Conservation (phyloP, 441 rosid species). For the Codiaeum variegatum region DNA sequence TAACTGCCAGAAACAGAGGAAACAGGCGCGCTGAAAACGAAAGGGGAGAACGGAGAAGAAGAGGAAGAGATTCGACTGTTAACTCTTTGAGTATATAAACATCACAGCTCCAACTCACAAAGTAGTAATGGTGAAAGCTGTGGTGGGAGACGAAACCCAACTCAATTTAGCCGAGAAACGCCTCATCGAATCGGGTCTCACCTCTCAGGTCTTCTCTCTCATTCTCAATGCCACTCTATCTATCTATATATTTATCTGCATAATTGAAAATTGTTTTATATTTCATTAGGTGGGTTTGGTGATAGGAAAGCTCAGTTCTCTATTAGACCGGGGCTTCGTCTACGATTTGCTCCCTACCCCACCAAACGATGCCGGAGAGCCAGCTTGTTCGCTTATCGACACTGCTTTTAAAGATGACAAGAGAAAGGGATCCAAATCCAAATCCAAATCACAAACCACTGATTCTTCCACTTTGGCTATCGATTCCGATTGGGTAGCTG, state of each 20-base stretch:
- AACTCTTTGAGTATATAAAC: too few relatives aligned
- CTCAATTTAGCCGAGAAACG: conserved; percentile 64
- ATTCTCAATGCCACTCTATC: not conserved
- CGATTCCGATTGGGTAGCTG: conserved; percentile 82
- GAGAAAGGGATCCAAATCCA: conserved; percentile 49
- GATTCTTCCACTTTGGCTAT: conserved; percentile 56
- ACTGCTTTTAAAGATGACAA: conserved; percentile 40
- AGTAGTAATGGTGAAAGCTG: conserved; percentile 74
- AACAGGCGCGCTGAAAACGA: not conserved
- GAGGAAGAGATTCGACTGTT: not conserved
- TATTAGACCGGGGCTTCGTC: conserved; percentile 72
- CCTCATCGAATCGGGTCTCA: conserved; percentile 57
- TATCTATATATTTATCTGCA: not conserved
- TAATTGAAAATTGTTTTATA: not conserved
- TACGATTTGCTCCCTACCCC: conserved; percentile 89
- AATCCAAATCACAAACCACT: conserved; percentile 54
- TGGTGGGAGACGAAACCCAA: conserved; percentile 70
- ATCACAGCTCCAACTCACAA: not conserved
- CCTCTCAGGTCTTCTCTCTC: conserved; percentile 44
- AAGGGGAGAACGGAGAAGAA: not conserved
- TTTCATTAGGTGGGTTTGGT: conserved; percentile 70
- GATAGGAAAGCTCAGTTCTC: conserved; percentile 78
- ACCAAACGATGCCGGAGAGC: conserved; percentile 60
- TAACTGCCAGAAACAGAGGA: not conserved
- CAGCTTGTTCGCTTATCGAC: conserved; percentile 61